phyloP scores from a whole-genome alignment of 2,329 filamentous ascomycete species.

The Pseudohalonectria lignicola region DNA sequence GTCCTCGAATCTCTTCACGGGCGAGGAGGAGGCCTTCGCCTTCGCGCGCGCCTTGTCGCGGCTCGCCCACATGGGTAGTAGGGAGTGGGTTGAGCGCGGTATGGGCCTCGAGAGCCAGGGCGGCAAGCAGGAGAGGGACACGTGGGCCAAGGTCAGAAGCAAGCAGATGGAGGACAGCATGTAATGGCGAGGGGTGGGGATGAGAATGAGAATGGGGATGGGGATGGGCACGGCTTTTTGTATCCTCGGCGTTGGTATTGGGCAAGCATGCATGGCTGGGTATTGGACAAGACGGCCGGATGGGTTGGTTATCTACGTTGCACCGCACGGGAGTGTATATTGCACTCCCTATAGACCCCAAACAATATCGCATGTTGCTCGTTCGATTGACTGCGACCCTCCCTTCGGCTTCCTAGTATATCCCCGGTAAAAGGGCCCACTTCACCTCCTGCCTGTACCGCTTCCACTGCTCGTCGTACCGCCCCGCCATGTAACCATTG shows the following conservation, averaged over 20 bases:
- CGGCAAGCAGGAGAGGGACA: slow-evolving; percentile 53
- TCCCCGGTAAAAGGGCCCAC: slow-evolving; percentile 22
- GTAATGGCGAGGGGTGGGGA: slow-evolving; percentile 28
- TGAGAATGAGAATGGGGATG: too few species aligned
- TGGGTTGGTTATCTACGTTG: too few species aligned
- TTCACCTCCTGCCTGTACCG: slow-evolving; percentile 24
- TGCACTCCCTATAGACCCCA: too few species aligned
- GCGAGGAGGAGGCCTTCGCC: slow-evolving; percentile 93
- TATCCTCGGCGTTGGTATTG: too few species aligned
- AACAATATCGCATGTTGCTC: too few species aligned
- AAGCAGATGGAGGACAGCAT: slow-evolving; percentile 59
- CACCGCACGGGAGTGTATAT: too few species aligned
- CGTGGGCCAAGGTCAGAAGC: slow-evolving; percentile 54
- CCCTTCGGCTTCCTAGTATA: too few species aligned
- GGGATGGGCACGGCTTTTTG: too few species aligned
- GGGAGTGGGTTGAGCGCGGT: slow-evolving; percentile 86
- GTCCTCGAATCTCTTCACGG: slow-evolving; percentile 73
- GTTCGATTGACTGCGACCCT: too few species aligned
- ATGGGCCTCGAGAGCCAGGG: slow-evolving; percentile 54
- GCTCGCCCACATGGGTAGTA: slow-evolving; percentile 84
- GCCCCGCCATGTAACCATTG: slow-evolving; percentile 23
- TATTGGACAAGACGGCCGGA: too few species aligned
- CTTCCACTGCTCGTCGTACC: slow-evolving; percentile 26
- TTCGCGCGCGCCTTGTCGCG: slow-evolving; percentile 83
- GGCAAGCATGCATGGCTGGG: too few species aligned